These are phyloP conservation scores for Ganoderma sinense DNA, from an alignment of 1,284 basidiomycete genomes.

Conservation along the genomic window DNA sequence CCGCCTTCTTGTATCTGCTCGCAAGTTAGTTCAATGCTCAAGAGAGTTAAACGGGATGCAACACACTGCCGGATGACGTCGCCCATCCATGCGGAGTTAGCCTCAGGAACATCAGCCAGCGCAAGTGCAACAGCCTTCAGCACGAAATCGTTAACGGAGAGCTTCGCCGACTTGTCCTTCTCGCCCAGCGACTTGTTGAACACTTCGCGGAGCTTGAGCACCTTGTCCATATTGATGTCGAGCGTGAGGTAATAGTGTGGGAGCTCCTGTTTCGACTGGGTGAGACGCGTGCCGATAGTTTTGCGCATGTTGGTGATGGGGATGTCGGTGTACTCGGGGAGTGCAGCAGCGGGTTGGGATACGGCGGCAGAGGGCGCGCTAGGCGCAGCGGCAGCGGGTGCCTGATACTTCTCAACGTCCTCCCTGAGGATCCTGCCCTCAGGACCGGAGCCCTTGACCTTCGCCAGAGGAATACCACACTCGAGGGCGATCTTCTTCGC, in stretches of 20 bases:
- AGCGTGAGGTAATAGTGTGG: conserved; percentile 99
- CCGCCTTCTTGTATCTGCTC: conserved; percentile 91
- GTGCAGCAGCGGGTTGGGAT: conserved; percentile 49
- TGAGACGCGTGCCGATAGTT: conserved; percentile 89
- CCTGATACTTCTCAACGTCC: conserved; percentile 92
- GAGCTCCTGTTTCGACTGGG: conserved; percentile 91
- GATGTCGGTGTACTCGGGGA: conserved; percentile 85
- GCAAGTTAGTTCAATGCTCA: conserved; percentile 5
- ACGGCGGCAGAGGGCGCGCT: conserved; percentile 50
- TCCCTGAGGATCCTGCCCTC: conserved; percentile 93
- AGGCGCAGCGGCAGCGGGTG: conserved; percentile 53
- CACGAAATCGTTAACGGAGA: conserved; percentile 98
- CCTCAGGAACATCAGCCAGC: conserved; percentile 94
- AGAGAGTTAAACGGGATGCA: background rate
- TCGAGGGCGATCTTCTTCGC: conserved; percentile 98
- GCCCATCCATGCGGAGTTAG: conserved; percentile 97
- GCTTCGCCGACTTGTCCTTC: conserved; percentile 87
- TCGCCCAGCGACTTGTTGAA: conserved; percentile 93
- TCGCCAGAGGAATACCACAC: conserved; percentile 89
- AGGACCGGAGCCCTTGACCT: conserved; percentile 96
- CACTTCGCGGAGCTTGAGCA: conserved; percentile 92
- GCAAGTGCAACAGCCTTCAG: conserved; percentile 95
- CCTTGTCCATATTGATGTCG: conserved; percentile 97
- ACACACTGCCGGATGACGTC: conserved; percentile 91
- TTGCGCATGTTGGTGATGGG: conserved; percentile 97